Evolutionary conservation across 192 early-diverging fungal genomes (phyloP).

Genomic region (Entomortierella beljakovae): DNA sequence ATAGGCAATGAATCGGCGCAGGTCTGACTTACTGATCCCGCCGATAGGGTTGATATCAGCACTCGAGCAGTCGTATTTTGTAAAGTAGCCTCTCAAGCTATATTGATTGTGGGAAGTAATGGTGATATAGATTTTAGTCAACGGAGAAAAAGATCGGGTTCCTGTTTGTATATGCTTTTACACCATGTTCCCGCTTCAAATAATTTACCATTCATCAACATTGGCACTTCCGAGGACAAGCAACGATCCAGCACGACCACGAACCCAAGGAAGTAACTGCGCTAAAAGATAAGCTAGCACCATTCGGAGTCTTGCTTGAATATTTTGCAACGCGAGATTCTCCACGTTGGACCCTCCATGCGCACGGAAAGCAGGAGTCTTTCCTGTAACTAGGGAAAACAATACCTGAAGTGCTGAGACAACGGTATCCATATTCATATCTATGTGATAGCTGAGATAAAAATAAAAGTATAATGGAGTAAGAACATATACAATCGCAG

Average conservation of each 20-base stretch:
- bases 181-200: too few relatives aligned
- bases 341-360: conserved; percentile 88
- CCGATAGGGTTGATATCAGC: conserved; percentile 99
- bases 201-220: conserved; percentile 90
- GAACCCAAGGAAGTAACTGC: conserved; percentile 93
- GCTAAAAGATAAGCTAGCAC: conserved; percentile 95
- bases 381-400: conserved; percentile 80
- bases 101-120: not conserved
- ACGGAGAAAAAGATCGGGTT: not conserved
- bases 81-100: conserved; percentile 94
- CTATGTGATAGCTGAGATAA: conserved; percentile 82
- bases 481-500: not conserved
- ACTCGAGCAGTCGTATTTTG: conserved; percentile 98
- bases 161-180: not conserved
- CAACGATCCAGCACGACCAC: conserved; percentile 72
- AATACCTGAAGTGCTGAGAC: conserved; percentile 79
- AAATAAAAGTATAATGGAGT: not conserved
- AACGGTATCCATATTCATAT: conserved; percentile 90
- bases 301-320: conserved; percentile 97
- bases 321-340: conserved; percentile 97
- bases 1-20: conserved; percentile 85
- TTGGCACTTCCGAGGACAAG: conserved; percentile 97
- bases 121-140: not conserved
- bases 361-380: conserved; percentile 81
- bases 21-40: conserved; percentile 89